phyloP scores from a whole-genome alignment of 306 rosid species.

The Medicago lupulina region DNA sequence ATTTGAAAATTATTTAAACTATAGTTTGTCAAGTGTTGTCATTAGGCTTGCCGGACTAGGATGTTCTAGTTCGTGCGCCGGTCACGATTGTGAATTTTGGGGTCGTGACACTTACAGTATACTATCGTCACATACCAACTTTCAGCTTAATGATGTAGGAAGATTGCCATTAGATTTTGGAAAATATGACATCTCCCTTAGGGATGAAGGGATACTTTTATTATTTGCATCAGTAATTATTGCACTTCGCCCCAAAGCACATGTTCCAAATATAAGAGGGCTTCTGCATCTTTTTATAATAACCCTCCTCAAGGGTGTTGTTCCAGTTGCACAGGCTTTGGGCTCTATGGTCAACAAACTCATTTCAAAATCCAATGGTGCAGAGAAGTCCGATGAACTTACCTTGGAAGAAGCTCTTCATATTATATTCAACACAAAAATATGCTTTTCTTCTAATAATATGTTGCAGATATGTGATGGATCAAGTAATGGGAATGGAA shows the following conservation, averaged over 20 bases:
- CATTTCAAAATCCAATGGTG: conserved; percentile 52
- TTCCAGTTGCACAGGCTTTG: conserved; percentile 87
- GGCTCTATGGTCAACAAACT: conserved; percentile 90
- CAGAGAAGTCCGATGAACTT: conserved; percentile 51
- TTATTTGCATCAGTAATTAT: conserved; percentile 82
- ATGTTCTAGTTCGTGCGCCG: too few relatives aligned
- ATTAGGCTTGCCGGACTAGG: too few relatives aligned
- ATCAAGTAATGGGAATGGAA: conserved; percentile 49
- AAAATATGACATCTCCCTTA: conserved; percentile 50
- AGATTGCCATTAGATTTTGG: conserved; percentile 54
- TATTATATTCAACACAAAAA: conserved; percentile 60
- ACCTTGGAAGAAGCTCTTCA: conserved; percentile 83
- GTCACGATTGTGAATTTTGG: too few relatives aligned
- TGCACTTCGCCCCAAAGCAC: conserved; percentile 61
- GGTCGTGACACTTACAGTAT: too few relatives aligned
- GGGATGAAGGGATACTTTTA: conserved; percentile 70
- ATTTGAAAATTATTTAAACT: too few relatives aligned
- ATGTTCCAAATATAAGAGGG: conserved; percentile 61
- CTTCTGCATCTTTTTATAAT: conserved; percentile 65
- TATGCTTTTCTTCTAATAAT: conserved; percentile 46
- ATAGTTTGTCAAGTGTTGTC: too few relatives aligned
- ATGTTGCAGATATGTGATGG: conserved; percentile 43
- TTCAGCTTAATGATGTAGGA: conserved; percentile 59
- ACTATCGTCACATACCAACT: conserved; percentile 60
- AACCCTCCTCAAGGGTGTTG: conserved; percentile 69